phyloP scores from a whole-genome alignment of 106 monocot genomes.

The Xerophyta viscosa region DNA sequence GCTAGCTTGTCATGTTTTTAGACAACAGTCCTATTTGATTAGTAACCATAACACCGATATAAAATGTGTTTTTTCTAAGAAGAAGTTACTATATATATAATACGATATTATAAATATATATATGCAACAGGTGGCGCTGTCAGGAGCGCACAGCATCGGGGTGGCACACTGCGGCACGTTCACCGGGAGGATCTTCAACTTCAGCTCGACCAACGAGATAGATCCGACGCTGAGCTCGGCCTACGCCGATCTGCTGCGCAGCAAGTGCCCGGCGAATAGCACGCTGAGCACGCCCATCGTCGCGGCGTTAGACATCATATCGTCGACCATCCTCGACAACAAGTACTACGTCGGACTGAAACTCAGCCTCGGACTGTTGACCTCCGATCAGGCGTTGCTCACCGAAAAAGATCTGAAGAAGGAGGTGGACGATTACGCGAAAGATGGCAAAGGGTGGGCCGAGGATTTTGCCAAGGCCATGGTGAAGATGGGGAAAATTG shows the following conservation, averaged over 20 bases:
- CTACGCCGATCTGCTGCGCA: not conserved
- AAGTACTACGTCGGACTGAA: not conserved
- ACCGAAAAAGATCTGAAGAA: not conserved
- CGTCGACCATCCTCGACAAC: not conserved
- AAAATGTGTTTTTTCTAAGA: too few relatives aligned
- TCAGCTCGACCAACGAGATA: not conserved
- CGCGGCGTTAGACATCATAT: not conserved
- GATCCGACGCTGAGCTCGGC: not conserved
- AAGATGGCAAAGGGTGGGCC: not conserved
- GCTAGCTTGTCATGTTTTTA: too few relatives aligned
- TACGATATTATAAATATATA: too few relatives aligned
- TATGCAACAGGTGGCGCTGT: too few relatives aligned
- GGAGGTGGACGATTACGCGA: not conserved
- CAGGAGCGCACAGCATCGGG: conserved; percentile 12
- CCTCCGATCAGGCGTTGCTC: conserved; percentile 1
- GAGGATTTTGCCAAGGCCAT: not conserved
- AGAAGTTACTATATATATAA: too few relatives aligned
- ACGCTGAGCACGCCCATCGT: not conserved
- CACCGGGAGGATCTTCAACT: conserved; percentile 1
- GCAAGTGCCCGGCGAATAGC: not conserved
- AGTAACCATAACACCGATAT: too few relatives aligned
- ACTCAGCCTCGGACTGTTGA: not conserved
- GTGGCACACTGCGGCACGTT: conserved; percentile 6
- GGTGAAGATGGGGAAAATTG: conserved; percentile 9
- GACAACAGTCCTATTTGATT: too few relatives aligned